These are phyloP conservation scores for Phanerochaete sordida DNA, from an alignment of 768 basidiomycete species.

Conservation along the genomic window DNA sequence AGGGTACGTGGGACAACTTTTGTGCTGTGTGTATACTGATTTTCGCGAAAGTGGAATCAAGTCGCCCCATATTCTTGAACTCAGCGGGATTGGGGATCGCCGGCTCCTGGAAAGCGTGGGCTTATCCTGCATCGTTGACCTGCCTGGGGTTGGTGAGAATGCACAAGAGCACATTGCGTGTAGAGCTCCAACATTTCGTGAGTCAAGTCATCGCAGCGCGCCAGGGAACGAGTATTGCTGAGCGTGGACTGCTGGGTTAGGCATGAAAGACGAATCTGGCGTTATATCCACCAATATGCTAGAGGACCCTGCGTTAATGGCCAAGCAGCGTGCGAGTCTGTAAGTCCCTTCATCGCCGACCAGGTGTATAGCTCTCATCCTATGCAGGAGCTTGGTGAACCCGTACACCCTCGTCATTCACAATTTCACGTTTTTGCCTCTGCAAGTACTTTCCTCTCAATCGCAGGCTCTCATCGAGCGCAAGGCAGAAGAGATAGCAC, in stretches of 20 bases:
- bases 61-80: slow-evolving; percentile 14
- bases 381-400: not conserved
- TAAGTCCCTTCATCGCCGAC: too few relatives aligned
- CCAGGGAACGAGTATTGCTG: too few relatives aligned
- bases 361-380: too few relatives aligned
- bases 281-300: too few relatives aligned
- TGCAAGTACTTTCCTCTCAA: not conserved
- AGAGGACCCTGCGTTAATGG: too few relatives aligned
- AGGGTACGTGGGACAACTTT: not conserved
- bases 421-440: not conserved
- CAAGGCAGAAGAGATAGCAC: not conserved
- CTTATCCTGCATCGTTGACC: slow-evolving; percentile 50
- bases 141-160: slow-evolving; percentile 78
- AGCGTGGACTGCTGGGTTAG: too few relatives aligned
- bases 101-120: slow-evolving; percentile 41
- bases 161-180: slow-evolving; percentile 19
- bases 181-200: too few relatives aligned
- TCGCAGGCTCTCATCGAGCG: not conserved
- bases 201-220: too few relatives aligned
- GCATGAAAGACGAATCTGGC: too few relatives aligned
- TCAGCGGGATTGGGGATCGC: slow-evolving; percentile 61
- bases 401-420: not conserved
- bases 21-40: too few relatives aligned
- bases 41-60: not conserved
- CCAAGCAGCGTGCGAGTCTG: too few relatives aligned